Conservation (phyloP, 1,284 basidiomycete species). For the Lignosus rhinocerotis region DNA sequence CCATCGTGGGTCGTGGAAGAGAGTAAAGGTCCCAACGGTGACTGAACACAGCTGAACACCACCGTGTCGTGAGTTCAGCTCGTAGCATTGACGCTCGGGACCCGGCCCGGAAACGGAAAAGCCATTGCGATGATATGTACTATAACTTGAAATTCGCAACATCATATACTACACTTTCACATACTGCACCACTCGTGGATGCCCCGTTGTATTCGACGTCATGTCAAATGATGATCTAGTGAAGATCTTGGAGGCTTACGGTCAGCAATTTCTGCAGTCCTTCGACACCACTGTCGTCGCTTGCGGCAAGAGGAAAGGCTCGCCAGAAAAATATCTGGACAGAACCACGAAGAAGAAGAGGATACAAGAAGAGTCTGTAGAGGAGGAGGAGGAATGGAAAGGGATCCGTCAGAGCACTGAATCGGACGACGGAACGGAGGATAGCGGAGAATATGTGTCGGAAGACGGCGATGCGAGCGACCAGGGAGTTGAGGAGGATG, state of each 20-base stretch:
- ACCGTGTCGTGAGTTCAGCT: not conserved
- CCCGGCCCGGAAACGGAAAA: not conserved
- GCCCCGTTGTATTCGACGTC: not conserved
- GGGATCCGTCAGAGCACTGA: conserved; percentile 26
- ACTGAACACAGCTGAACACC: no score
- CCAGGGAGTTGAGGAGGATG: conserved; percentile 22
- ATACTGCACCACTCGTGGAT: not conserved
- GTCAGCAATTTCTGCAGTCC: conserved; percentile 58
- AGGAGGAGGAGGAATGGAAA: conserved; percentile 37
- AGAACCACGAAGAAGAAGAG: conserved; percentile 20
- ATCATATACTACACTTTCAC: no score
- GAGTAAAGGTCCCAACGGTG: not conserved
- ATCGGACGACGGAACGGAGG: conserved; percentile 10
- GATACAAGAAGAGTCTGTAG: conserved; percentile 13
- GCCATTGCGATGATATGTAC: not conserved
- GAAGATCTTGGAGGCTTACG: conserved; percentile 61
- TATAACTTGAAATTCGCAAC: not conserved
- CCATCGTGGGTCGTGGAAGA: not conserved
- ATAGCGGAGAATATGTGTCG: conserved; percentile 19
- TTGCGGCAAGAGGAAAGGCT: conserved; percentile 26
- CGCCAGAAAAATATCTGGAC: conserved; percentile 32
- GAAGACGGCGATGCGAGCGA: conserved; percentile 22
- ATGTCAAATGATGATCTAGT: conserved; percentile 45
- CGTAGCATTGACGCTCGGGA: not conserved
- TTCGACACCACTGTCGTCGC: conserved; percentile 41